A percentile compares a stretch with the other conserved stretches of the same genome.
phyloP scores from a whole-genome alignment of 495 filamentous ascomycete species.

The Endocarpon pusillum region DNA sequence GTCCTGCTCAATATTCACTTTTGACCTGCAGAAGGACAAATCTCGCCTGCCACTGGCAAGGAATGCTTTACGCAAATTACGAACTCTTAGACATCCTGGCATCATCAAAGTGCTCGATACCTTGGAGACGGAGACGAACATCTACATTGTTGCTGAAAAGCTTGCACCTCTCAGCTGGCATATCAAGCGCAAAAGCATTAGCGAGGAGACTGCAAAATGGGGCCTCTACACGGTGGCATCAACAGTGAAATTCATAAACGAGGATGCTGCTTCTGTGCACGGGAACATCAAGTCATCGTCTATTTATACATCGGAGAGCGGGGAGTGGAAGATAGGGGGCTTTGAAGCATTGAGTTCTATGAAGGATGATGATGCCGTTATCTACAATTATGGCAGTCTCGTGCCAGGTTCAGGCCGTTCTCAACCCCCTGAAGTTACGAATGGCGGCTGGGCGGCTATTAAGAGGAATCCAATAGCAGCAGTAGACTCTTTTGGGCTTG shows the following conservation, averaged over 20 bases:
- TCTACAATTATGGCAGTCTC: conserved; percentile 77
- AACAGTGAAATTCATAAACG: conserved; percentile 89
- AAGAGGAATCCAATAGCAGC: conserved; percentile 69
- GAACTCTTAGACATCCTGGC: conserved; percentile 84
- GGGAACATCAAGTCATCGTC: conserved; percentile 71
- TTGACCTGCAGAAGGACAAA: conserved; percentile 67
- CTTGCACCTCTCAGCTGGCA: conserved; percentile 74
- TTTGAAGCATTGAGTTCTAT: conserved; percentile 88
- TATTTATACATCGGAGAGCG: conserved; percentile 82
- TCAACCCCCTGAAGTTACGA: conserved; percentile 70
- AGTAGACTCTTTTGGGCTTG: conserved; percentile 75
- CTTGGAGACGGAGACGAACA: conserved; percentile 82
- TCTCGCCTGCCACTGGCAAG: conserved; percentile 68
- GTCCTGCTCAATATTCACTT: conserved; percentile 88
- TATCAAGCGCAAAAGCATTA: conserved; percentile 65
- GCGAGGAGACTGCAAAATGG: conserved; percentile 87
- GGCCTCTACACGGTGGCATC: conserved; percentile 74
- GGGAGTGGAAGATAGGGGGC: conserved; percentile 91
- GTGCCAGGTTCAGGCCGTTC: conserved; percentile 70
- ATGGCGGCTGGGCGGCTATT: conserved; percentile 72
- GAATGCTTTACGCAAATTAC: conserved; percentile 81
- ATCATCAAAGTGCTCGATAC: conserved; percentile 87
- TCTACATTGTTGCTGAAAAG: conserved; percentile 91
- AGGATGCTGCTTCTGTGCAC: conserved; percentile 79
- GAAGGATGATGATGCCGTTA: conserved; percentile 83